A percentile compares a stretch with the other conserved stretches of the same genome.
Conservation (phyloP, 1,284 basidiomycete genomes). For the Singerocomus inundabilis region DNA sequence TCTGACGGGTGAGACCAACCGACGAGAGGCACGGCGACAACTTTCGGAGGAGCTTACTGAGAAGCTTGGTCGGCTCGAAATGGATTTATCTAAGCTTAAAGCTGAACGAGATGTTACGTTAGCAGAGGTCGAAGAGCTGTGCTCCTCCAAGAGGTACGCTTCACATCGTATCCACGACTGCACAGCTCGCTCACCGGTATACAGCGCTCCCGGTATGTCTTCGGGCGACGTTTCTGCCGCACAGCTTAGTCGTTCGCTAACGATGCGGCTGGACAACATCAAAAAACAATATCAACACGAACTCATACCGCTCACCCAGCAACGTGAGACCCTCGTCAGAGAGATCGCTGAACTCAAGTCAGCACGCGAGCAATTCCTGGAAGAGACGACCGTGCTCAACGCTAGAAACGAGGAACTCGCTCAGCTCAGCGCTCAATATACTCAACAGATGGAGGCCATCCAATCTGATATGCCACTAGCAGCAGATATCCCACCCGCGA, state of each 20-base stretch:
- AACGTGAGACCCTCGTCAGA: slow-evolving; percentile 76
- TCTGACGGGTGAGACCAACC: slow-evolving; percentile 74
- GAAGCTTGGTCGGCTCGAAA: slow-evolving; percentile 77
- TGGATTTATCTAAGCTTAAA: slow-evolving; percentile 82
- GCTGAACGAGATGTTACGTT: slow-evolving; percentile 89
- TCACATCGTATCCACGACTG: slow-evolving; percentile 2
- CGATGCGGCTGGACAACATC: slow-evolving; percentile 85
- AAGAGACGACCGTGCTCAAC: slow-evolving; percentile 89
- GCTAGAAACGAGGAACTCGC: slow-evolving; percentile 91
- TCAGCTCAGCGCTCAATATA: slow-evolving; percentile 79
- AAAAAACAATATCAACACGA: slow-evolving; percentile 87
- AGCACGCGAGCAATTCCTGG: slow-evolving; percentile 82
- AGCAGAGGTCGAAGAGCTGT: slow-evolving; percentile 91
- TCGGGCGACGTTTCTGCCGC: slow-evolving; percentile 43
- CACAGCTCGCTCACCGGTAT: slow-evolving; percentile 23
- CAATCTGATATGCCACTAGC: slow-evolving; percentile 37
- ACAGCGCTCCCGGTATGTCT: slow-evolving; percentile 24
- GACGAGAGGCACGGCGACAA: slow-evolving; percentile 77
- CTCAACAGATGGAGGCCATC: slow-evolving; percentile 65
- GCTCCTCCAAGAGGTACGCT: slow-evolving; percentile 63
- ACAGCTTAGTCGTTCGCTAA: slow-evolving; percentile 72
- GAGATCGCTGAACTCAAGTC: slow-evolving; percentile 89
- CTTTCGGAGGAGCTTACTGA: slow-evolving; percentile 77
- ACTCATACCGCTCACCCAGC: slow-evolving; percentile 78
- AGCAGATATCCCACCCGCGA: slow-evolving; percentile 25